These are phyloP conservation scores for Taphrina flavorubra DNA, from an alignment of 1,139 yeast species.

Conservation along the genomic window DNA sequence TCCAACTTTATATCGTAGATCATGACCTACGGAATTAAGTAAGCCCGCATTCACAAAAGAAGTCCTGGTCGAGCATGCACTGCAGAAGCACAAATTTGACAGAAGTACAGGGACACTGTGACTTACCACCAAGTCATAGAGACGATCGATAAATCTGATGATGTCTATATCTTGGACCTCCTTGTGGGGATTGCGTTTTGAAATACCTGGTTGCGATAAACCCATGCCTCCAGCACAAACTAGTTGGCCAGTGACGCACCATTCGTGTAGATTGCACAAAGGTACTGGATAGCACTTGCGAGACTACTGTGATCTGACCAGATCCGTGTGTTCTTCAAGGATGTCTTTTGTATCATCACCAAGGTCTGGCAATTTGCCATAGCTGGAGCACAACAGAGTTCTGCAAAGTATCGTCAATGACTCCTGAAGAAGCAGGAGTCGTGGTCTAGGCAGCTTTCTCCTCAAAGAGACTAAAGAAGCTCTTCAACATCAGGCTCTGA, in stretches of 20 bases:
- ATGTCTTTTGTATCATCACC: slow-evolving; percentile 29
- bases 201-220: slow-evolving; percentile 12
- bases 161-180: slow-evolving; percentile 16
- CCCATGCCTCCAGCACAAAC: not conserved
- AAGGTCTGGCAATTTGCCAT: slow-evolving; percentile 20
- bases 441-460: not conserved
- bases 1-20: slow-evolving; percentile 22
- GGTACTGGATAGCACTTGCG: slow-evolving; percentile 25
- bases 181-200: slow-evolving; percentile 21
- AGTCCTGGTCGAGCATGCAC: too few relatives aligned
- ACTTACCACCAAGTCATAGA: slow-evolving; percentile 32
- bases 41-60: too few relatives aligned
- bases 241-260: slow-evolving; percentile 9
- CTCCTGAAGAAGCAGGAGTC: not conserved
- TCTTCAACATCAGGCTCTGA: too few relatives aligned
- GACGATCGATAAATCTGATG: slow-evolving; percentile 27
- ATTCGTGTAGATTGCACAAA: slow-evolving; percentile 15
- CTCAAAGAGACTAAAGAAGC: too few relatives aligned
- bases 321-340: not conserved
- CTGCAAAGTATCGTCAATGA: too few relatives aligned
- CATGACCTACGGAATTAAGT: slow-evolving; percentile 14
- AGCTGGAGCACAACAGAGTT: too few relatives aligned
- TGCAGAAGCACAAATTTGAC: too few relatives aligned
- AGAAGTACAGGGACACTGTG: not conserved
- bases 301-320: slow-evolving; percentile 28